Percentiles rank a stretch among this genome's conserved stretches.
These are phyloP conservation scores for Clitopilus hobsonii DNA, from an alignment of 768 basidiomycete species.

Conservation along the genomic window DNA sequence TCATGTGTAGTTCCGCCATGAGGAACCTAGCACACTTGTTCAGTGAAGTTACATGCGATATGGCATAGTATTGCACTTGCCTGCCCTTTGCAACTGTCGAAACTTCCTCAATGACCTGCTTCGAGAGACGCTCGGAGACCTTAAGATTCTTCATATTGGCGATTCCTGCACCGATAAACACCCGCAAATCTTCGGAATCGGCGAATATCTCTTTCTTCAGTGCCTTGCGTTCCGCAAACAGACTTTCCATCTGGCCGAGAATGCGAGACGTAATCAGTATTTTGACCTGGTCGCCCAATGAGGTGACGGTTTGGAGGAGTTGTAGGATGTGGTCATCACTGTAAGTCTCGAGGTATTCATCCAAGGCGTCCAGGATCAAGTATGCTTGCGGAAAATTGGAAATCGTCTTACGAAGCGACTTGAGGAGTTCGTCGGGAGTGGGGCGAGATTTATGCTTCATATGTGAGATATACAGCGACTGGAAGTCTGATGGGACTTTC, in stretches of 20 bases:
- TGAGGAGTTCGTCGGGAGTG: not conserved
- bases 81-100: not conserved
- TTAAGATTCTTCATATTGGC: not conserved
- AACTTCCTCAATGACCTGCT: not conserved
- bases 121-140: not conserved
- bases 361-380: not conserved
- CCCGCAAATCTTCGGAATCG: not conserved
- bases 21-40: not conserved
- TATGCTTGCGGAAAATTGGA: not conserved
- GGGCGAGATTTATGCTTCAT: not conserved
- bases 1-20: not conserved
- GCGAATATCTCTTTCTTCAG: not conserved
- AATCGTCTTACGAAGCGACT: not conserved
- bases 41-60: not conserved
- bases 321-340: not conserved
- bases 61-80: not conserved
- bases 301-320: not conserved
- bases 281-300: not conserved
- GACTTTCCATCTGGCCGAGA: not conserved
- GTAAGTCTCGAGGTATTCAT: not conserved
- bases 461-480: not conserved
- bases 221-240: not conserved
- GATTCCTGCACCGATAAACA: not conserved
- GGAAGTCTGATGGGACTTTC: not conserved
- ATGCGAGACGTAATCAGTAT: not conserved